These are phyloP conservation scores for Thelephora aurantiotincta DNA, from an alignment of 768 basidiomycete genomes.

Conservation along the genomic window DNA sequence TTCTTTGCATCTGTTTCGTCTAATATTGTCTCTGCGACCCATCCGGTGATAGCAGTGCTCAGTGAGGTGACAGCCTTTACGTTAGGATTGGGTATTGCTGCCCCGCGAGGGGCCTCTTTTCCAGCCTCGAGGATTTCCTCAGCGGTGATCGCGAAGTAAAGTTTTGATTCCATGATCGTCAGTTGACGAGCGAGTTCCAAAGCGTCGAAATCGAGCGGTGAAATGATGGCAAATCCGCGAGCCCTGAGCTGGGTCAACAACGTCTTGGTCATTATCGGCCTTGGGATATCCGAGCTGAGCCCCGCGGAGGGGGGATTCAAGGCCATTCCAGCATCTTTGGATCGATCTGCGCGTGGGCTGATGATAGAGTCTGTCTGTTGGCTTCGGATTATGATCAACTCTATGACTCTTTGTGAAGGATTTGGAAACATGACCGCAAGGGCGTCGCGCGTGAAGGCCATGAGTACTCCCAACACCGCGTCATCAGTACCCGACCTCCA, in stretches of 20 bases:
- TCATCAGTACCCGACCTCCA: conserved; percentile 75
- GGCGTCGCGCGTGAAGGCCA: conserved; percentile 47
- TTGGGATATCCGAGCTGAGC: conserved; percentile 50
- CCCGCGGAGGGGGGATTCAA: conserved; percentile 40
- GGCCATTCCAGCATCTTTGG: conserved; percentile 64
- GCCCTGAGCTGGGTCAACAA: conserved; percentile 54
- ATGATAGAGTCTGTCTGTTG: conserved; percentile 29
- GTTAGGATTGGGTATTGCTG: conserved; percentile 35
- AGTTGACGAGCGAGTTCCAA: conserved; percentile 88
- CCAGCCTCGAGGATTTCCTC: conserved; percentile 83
- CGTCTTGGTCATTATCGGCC: conserved; percentile 75
- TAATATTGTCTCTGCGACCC: conserved; percentile 91
- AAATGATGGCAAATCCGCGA: conserved; percentile 45
- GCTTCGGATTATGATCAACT: conserved; percentile 44
- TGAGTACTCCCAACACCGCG: conserved; percentile 39
- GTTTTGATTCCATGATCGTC: conserved; percentile 82
- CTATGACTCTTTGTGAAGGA: conserved; percentile 61
- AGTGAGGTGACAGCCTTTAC: conserved; percentile 77
- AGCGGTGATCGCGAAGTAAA: conserved; percentile 77
- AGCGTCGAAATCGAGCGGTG: conserved; percentile 84
- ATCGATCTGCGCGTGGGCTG: conserved; percentile 46
- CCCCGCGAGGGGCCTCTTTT: conserved; percentile 38
- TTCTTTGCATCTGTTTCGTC: conserved; percentile 84
- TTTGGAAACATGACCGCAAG: conserved; percentile 47
- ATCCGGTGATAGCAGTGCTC: conserved; percentile 88